phyloP scores from a whole-genome alignment of 2,329 filamentous ascomycete genomes.

The Cylindrodendrum hubeiense region DNA sequence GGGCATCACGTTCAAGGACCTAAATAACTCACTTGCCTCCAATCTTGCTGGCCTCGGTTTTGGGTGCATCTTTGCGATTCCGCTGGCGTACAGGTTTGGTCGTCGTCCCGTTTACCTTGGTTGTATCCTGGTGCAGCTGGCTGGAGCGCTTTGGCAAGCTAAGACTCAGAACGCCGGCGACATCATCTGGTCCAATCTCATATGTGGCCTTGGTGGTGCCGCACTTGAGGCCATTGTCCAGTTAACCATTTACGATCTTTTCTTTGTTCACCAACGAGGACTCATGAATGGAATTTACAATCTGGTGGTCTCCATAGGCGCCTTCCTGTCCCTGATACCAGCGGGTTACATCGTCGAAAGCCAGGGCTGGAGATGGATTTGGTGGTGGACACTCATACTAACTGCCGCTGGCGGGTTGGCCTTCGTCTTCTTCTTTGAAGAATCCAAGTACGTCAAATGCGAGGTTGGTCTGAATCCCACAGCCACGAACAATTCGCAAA shows the following conservation, averaged over 20 bases:
- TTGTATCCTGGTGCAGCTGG: constrained; percentile 54
- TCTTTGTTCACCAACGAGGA: constrained; percentile 50
- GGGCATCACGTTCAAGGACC: constrained; percentile 1
- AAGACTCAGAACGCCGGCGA: constrained; percentile 56
- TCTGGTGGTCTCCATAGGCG: constrained; percentile 45
- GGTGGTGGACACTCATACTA: constrained; percentile 47
- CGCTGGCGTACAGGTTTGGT: constrained; percentile 40
- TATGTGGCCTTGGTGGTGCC: constrained; percentile 51
- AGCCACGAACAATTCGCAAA: not conserved
- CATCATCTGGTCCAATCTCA: constrained; percentile 55
- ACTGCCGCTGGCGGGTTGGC: constrained; percentile 31
- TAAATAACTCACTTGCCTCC: constrained; percentile 1
- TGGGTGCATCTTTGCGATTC: constrained; percentile 38
- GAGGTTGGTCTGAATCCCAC: not conserved
- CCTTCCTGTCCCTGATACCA: constrained; percentile 46
- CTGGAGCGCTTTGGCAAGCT: constrained; percentile 55
- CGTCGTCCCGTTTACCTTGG: constrained; percentile 44
- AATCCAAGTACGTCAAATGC: constrained; percentile 13
- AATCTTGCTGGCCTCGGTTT: constrained; percentile 34
- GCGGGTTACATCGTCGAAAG: constrained; percentile 41
- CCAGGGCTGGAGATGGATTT: constrained; percentile 54
- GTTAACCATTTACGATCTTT: constrained; percentile 52
- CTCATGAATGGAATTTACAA: constrained; percentile 53
- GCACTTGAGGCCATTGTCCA: constrained; percentile 55
- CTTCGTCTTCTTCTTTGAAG: constrained; percentile 52